Percentiles rank a stretch among this genome's conserved stretches.
These are phyloP conservation scores for Hydnomerulius pinastri DNA, from an alignment of 768 basidiomycete genomes.

Conservation along the genomic window DNA sequence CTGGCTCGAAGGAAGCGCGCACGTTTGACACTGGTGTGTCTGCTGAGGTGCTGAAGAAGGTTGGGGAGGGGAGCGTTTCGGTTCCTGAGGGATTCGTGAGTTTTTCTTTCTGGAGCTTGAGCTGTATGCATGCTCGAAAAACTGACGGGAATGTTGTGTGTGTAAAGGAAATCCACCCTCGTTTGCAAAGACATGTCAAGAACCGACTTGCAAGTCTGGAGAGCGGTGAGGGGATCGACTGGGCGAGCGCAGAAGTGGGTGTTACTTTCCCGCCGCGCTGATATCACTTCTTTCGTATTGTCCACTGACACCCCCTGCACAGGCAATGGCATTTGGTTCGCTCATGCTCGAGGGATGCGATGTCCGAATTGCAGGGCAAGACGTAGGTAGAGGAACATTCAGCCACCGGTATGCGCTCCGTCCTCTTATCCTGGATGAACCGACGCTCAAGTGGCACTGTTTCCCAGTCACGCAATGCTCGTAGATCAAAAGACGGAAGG, in stretches of 20 bases:
- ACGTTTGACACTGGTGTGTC: slow-evolving; percentile 72
- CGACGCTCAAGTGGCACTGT: background rate
- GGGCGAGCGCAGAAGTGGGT: slow-evolving; percentile 87
- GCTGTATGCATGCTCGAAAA: too few relatives aligned
- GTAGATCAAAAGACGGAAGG: slow-evolving; percentile 85
- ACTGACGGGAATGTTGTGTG: background rate
- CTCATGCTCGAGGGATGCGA: slow-evolving; percentile 82
- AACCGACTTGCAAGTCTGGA: slow-evolving; percentile 70
- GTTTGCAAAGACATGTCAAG: slow-evolving; percentile 79
- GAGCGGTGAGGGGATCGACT: slow-evolving; percentile 74
- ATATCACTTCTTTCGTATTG: background rate
- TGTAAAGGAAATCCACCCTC: slow-evolving; percentile 72
- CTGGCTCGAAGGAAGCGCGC: slow-evolving; percentile 53
- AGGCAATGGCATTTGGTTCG: slow-evolving; percentile 89
- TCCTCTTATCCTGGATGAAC: background rate
- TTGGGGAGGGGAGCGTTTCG: slow-evolving; percentile 71
- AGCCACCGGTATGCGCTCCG: slow-evolving; percentile 58
- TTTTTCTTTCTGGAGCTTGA: slow-evolving; percentile 5
- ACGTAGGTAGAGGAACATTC: slow-evolving; percentile 89
- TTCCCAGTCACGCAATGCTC: slow-evolving; percentile 88
- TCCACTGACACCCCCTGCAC: background rate
- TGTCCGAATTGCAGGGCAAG: slow-evolving; percentile 90
- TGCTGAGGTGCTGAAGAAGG: slow-evolving; percentile 47
- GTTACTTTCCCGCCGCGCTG: slow-evolving; percentile 16
- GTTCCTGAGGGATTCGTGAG: slow-evolving; percentile 65